Conservation (phyloP, 129 eudicot species). For the Saposhnikovia divaricata region DNA sequence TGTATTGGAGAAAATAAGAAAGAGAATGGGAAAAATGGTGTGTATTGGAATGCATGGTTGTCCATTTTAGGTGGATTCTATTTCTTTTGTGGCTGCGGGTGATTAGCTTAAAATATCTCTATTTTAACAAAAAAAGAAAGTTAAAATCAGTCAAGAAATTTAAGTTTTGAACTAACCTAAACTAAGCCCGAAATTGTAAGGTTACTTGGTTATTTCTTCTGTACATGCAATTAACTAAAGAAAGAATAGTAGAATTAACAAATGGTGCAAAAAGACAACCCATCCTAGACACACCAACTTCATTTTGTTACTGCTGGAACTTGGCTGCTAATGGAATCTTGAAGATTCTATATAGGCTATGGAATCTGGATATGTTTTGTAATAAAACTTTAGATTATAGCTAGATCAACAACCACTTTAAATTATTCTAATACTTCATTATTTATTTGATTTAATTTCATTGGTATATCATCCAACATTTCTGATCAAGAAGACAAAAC, state of each 20-base stretch:
- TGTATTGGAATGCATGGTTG: background rate
- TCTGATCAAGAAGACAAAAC: background rate
- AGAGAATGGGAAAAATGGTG: background rate
- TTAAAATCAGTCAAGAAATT: no score
- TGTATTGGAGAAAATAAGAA: background rate
- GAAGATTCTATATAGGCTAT: background rate
- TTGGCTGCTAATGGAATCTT: background rate
- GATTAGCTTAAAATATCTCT: background rate
- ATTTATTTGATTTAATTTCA: background rate
- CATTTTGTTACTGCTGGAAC: no score
- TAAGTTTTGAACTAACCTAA: no score
- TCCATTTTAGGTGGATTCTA: slow-evolving; percentile 1
- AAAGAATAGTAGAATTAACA: no score
- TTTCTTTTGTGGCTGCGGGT: background rate
- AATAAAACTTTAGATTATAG: background rate
- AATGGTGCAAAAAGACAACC: background rate
- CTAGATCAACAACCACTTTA: background rate
- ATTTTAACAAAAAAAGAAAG: background rate
- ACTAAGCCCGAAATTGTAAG: no score
- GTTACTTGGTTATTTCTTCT: no score
- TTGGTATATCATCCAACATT: background rate
- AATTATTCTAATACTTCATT: background rate
- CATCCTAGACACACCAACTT: background rate
- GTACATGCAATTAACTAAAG: no score
- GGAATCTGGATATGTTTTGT: background rate